phyloP scores from a whole-genome alignment of 2,329 filamentous ascomycete genomes.

The Furcasterigmium sp. region DNA sequence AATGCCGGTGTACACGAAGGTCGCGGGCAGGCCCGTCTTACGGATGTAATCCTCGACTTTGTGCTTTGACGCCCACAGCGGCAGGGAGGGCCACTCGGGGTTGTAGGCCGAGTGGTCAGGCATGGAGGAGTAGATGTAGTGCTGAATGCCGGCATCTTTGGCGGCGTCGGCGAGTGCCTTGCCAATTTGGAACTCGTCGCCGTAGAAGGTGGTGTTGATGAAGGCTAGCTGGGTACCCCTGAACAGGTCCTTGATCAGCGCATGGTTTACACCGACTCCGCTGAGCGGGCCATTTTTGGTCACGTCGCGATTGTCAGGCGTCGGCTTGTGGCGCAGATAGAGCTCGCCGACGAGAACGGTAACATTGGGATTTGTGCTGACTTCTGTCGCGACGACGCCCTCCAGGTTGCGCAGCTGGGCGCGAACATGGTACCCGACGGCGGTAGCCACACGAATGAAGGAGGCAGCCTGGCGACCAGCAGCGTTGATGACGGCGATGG shows the following conservation, averaged over 20 bases:
- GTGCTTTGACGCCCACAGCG: slow-evolving; percentile 90
- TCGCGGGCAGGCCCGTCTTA: slow-evolving; percentile 75
- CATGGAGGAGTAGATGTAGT: slow-evolving; percentile 97
- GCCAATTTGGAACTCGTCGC: slow-evolving; percentile 87
- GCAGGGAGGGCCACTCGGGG: slow-evolving; percentile 71
- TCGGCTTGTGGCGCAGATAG: slow-evolving; percentile 48
- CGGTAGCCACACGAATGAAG: slow-evolving; percentile 87
- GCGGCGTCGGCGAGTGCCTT: slow-evolving; percentile 85
- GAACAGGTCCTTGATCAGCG: slow-evolving; percentile 74
- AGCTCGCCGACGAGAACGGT: slow-evolving; percentile 60
- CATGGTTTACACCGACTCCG: slow-evolving; percentile 63
- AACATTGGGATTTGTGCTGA: slow-evolving; percentile 73
- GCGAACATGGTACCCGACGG: slow-evolving; percentile 87
- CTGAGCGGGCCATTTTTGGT: slow-evolving; percentile 61
- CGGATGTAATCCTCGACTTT: slow-evolving; percentile 88
- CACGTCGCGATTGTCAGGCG: slow-evolving; percentile 53
- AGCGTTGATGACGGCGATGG: slow-evolving; percentile 91
- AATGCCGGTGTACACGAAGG: slow-evolving; percentile 93
- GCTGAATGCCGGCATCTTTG: slow-evolving; percentile 75
- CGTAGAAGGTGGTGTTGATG: slow-evolving; percentile 97
- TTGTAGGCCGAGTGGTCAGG: slow-evolving; percentile 85
- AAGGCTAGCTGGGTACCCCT: slow-evolving; percentile 82
- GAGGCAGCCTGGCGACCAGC: slow-evolving; percentile 94
- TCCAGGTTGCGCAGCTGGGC: slow-evolving; percentile 86
- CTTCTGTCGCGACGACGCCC: slow-evolving; percentile 82